Base-by-base conservation (phyloP, 2,329 filamentous ascomycete species). In the Botrytis fabae region DNA sequence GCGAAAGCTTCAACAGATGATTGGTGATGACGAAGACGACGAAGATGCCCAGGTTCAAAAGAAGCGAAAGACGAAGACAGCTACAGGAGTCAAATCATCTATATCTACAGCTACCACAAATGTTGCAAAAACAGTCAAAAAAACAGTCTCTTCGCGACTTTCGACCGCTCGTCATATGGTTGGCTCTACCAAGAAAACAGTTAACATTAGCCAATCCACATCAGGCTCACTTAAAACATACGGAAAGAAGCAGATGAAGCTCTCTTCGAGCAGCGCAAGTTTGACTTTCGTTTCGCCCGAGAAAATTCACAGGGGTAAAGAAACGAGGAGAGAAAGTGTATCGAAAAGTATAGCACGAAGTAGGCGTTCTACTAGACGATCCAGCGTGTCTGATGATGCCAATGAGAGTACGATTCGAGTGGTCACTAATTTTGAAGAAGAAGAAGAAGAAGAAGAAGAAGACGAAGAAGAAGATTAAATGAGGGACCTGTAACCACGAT, bases 1-100 rank as follows among this genome's bases (percentile, higher is more conserved):
- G 82, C 83, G 88, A 74, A 90, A 90, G 82, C 79, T 88, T 4
- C 85, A 86, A 79, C 87, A 88, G 65, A 78, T 87, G 12, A 80
- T 87, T 6, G 85, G 83, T 35, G 77, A 73, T 8, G 75, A 79
- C 16, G 75, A 76, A 38, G 74, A 77, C n/a, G 70, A 76, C 22
- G 73, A 74, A 20, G 74, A 61, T 44, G 35, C 77, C 75, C 54
- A 77, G 74, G 72, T 76, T 78, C 46, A 80, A 32, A 86, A 84
- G 80, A 87, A 85, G 79, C 82, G 82, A 42, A 89, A 88, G 81
- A 84, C 86, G 46, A 82, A 82, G 75, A 77, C 80, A 18, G 76
- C 83, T 0, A 80, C 78, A 5, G 81, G 82, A 38, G 73, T 80
- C 46, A 83, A 84, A 77, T 77, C 77, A 70, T 77, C 80, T 5